These are phyloP conservation scores for Colletotrichum cereale DNA, from an alignment of 2,329 filamentous ascomycete genomes.

Conservation along the genomic window DNA sequence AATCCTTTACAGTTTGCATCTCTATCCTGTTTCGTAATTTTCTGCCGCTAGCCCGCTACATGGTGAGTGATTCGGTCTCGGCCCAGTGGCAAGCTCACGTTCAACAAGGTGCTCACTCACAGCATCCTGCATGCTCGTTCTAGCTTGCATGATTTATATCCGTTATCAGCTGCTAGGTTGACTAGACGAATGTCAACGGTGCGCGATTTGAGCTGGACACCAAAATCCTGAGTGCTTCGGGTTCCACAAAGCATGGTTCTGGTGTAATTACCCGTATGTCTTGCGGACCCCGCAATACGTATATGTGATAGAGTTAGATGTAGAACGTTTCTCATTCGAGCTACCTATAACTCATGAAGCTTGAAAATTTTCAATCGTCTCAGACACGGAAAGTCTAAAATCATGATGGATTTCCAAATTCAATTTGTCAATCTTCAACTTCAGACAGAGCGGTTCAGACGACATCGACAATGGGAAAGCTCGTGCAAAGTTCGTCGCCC, in stretches of 20 bases:
- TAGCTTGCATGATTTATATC: background rate
- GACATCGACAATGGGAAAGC: background rate
- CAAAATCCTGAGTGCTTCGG: background rate
- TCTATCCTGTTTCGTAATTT: background rate
- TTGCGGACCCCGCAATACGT: background rate
- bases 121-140: slow-evolving; percentile 6
- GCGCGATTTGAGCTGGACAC: background rate
- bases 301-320: background rate
- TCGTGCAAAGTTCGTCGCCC: slow-evolving; percentile 8
- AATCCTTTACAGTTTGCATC: background rate
- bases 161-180: background rate
- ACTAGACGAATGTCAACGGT: background rate
- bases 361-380: slow-evolving; percentile 1
- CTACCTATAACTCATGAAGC: background rate
- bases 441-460: slow-evolving; percentile 21
- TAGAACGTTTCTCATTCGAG: background rate
- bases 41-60: background rate
- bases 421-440: slow-evolving; percentile 13
- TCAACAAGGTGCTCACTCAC: slow-evolving; percentile 15
- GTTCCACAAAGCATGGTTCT: background rate
- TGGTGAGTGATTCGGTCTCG: slow-evolving; percentile 9
- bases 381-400: background rate
- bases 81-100: background rate
- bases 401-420: background rate
- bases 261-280: background rate